phyloP scores from a whole-genome alignment of 140 eudicot genomes.

The Senecio squalidus region DNA sequence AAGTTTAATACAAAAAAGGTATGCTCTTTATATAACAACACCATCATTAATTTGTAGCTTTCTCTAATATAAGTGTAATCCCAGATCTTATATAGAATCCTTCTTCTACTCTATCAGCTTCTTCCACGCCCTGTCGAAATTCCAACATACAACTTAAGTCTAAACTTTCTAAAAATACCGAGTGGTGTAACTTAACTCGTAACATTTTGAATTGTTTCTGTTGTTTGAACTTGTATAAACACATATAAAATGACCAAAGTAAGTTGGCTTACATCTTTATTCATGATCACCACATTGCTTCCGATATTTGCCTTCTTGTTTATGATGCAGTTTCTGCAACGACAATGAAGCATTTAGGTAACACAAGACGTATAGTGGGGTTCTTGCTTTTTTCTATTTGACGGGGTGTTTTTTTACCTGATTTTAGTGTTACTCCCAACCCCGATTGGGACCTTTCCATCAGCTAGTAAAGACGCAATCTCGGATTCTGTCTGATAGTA shows the following conservation, averaged over 20 bases:
- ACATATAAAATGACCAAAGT: no score
- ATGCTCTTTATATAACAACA: conserved; percentile 61
- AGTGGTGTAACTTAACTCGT: no score
- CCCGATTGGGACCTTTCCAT: conserved; percentile 92
- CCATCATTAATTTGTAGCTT: conserved; percentile 90
- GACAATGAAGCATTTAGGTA: neutral
- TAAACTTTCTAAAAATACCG: no score
- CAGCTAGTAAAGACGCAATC: conserved; percentile 88
- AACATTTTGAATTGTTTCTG: no score
- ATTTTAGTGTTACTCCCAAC: conserved; percentile 82
- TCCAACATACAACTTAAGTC: neutral
- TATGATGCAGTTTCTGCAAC: conserved; percentile 78
- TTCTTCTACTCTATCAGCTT: conserved; percentile 76
- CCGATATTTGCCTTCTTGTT: conserved; percentile 98
- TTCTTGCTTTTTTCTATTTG: neutral
- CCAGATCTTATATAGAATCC: conserved; percentile 97
- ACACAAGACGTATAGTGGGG: neutral
- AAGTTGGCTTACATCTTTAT: conserved; percentile 68
- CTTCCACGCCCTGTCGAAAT: conserved; percentile 93
- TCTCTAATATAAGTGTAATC: conserved; percentile 76
- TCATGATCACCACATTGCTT: conserved; percentile 73
- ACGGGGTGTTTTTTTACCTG: conserved; percentile 32
- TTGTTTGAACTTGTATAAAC: no score
- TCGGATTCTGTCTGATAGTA: conserved; percentile 88
- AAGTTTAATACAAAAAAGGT: neutral